phyloP scores from a whole-genome alignment of 1,284 basidiomycete species.

The Trichosporon coremiiforme region DNA sequence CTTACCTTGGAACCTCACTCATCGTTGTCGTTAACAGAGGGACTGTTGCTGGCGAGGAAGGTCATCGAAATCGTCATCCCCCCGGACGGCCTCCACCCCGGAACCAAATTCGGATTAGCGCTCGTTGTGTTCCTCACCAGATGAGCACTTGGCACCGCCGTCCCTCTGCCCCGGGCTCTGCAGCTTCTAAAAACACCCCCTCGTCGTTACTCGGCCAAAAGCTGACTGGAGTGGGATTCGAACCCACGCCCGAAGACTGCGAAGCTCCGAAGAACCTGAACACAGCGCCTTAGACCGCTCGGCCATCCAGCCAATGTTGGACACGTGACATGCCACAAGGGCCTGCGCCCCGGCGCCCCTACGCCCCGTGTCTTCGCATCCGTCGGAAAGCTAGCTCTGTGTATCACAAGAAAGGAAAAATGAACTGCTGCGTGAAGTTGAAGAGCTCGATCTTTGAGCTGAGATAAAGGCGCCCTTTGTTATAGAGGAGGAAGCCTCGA shows the following conservation, averaged over 20 bases:
- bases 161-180: too few species aligned
- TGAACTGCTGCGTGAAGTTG: too few species aligned
- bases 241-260: slow-evolving; percentile 53
- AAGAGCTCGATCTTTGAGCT: too few species aligned
- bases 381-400: background rate
- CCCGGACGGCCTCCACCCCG: slow-evolving; percentile 8
- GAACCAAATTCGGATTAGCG: background rate
- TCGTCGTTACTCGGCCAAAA: background rate
- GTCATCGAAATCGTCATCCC: slow-evolving; percentile 17
- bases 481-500: too few species aligned
- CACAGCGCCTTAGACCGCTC: slow-evolving; percentile 32
- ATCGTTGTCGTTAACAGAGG: background rate
- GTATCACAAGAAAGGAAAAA: too few species aligned
- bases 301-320: slow-evolving; percentile 17
- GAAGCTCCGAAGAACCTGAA: slow-evolving; percentile 22
- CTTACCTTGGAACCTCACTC: slow-evolving; percentile 5
- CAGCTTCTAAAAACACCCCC: background rate
- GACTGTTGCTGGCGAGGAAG: background rate
- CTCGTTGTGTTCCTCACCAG: background rate
- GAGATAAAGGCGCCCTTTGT: too few species aligned
- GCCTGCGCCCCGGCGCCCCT: background rate
- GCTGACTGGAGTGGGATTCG: slow-evolving; percentile 45
- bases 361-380: background rate
- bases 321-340: background rate
- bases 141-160: background rate